These are phyloP conservation scores for Solanum aculeatissimum DNA, from an alignment of 305 asterid genomes.

Conservation along the genomic window DNA sequence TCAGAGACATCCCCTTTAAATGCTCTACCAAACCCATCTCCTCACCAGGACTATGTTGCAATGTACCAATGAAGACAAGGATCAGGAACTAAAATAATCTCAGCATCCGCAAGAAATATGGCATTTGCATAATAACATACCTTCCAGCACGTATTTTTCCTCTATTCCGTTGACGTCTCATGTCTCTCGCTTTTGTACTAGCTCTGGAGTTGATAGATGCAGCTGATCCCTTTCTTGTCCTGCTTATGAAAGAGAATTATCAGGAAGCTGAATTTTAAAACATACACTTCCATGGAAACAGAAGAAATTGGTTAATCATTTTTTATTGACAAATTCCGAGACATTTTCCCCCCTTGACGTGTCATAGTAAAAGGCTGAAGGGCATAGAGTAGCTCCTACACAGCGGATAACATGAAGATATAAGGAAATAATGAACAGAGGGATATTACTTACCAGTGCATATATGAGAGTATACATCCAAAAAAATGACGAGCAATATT, in stretches of 20 bases:
- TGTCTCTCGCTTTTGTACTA: conserved; percentile 56
- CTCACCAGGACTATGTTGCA: conserved; percentile 60
- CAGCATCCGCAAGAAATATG: not conserved
- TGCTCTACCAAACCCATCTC: conserved; percentile 87
- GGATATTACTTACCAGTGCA: not conserved
- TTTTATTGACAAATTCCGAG: not conserved
- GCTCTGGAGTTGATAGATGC: conserved; percentile 45
- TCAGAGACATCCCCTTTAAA: conserved; percentile 68
- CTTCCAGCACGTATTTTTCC: conserved; percentile 98
- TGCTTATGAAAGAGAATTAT: conserved; percentile 19
- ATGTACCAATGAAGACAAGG: not conserved
- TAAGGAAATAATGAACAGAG: not conserved
- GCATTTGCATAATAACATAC: conserved; percentile 18
- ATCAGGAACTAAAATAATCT: not conserved
- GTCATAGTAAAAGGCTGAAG: not conserved
- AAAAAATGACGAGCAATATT: not conserved
- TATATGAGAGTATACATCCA: not conserved
- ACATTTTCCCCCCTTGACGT: not conserved
- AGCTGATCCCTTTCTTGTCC: conserved; percentile 58
- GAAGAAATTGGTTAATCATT: not conserved
- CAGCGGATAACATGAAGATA: not conserved
- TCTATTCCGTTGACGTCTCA: conserved; percentile 59
- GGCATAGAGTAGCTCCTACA: not conserved
- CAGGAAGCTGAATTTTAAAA: not conserved
- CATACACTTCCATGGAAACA: not conserved